phyloP scores from a whole-genome alignment of 352 stramenopile species.

The Phytopythium mirpurense region DNA sequence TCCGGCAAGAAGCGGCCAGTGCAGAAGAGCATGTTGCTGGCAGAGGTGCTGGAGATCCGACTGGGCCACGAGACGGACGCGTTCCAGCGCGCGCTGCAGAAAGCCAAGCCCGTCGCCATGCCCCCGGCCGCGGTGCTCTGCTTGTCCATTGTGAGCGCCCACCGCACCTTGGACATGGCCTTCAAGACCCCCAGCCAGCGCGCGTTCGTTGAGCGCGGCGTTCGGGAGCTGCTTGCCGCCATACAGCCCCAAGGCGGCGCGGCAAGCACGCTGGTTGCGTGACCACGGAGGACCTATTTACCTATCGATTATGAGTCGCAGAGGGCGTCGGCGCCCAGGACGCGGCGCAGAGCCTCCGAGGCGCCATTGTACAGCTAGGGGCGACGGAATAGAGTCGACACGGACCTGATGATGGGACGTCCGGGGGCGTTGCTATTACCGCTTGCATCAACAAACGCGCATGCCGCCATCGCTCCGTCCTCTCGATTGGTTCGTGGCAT shows the following conservation, averaged over 20 bases:
- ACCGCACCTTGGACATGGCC: slow-evolving; percentile 60
- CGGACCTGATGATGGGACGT: not conserved
- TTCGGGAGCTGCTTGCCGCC: slow-evolving; percentile 27
- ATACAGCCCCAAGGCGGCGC: not conserved
- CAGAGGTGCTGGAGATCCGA: slow-evolving; percentile 50
- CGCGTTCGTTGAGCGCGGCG: slow-evolving; percentile 46
- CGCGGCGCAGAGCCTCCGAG: not conserved
- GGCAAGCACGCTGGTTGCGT: not conserved
- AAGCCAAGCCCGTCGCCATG: slow-evolving; percentile 8
- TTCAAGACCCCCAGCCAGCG: slow-evolving; percentile 40
- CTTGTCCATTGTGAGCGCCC: slow-evolving; percentile 53
- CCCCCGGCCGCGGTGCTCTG: slow-evolving; percentile 31
- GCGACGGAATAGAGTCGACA: not conserved
- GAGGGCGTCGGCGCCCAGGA: not conserved
- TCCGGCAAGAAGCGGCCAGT: slow-evolving; percentile 4
- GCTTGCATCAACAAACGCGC: not conserved
- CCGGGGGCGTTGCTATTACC: not conserved
- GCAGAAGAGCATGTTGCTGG: slow-evolving; percentile 27
- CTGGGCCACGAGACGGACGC: slow-evolving; percentile 43
- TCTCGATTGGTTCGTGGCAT: not conserved
- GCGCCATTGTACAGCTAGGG: slow-evolving; percentile 1
- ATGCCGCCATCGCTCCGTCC: not conserved
- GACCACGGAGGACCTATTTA: slow-evolving; percentile 1
- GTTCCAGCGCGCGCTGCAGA: slow-evolving; percentile 27
- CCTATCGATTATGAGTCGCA: slow-evolving; percentile 2